These are phyloP conservation scores for Stephanodiscus triporus DNA, from an alignment of 108 stramenopile genomes.

Conservation along the genomic window DNA sequence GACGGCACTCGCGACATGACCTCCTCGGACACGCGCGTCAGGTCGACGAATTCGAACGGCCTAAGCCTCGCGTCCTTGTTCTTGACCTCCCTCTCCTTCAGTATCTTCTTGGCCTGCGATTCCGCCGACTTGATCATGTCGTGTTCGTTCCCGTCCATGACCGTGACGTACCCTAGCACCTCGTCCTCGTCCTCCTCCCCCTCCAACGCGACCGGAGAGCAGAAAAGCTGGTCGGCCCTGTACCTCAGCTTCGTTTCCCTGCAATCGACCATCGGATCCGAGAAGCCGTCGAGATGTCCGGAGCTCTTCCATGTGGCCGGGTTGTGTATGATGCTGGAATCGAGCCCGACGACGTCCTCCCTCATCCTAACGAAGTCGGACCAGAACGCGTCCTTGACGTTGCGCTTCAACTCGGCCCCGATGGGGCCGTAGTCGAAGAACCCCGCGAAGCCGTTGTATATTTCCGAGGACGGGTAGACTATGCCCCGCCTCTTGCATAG, in stretches of 20 bases:
- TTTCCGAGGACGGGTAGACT: slow-evolving; percentile 94
- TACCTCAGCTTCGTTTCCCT: slow-evolving; percentile 91
- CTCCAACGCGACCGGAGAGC: slow-evolving; percentile 62
- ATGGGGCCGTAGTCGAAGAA: slow-evolving; percentile 99
- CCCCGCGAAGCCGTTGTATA: slow-evolving; percentile 96
- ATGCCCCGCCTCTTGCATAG: slow-evolving; percentile 97
- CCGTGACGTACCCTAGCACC: slow-evolving; percentile 83
- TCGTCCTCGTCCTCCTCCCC: slow-evolving; percentile 43
- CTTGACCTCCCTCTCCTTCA: slow-evolving; percentile 57
- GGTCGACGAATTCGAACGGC: slow-evolving; percentile 76
- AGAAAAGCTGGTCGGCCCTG: slow-evolving; percentile 95
- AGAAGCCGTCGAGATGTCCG: slow-evolving; percentile 96
- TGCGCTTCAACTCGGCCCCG: slow-evolving; percentile 86
- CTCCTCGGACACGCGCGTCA: slow-evolving; percentile 79
- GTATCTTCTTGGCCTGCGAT: slow-evolving; percentile 66
- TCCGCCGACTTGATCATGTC: slow-evolving; percentile 87
- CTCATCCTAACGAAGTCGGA: slow-evolving; percentile 84
- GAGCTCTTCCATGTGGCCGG: slow-evolving; percentile 95
- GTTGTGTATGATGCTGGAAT: slow-evolving; percentile 92
- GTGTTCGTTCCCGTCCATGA: slow-evolving; percentile 84
- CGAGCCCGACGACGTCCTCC: slow-evolving; percentile 94
- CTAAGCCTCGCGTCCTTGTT: slow-evolving; percentile 53
- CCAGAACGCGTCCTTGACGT: slow-evolving; percentile 96
- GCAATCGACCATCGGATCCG: slow-evolving; percentile 98
- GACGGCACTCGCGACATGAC: slow-evolving; percentile 88